These are phyloP conservation scores for Porcisia hertigi DNA, from an alignment of 208 protist genomes.

Conservation along the genomic window DNA sequence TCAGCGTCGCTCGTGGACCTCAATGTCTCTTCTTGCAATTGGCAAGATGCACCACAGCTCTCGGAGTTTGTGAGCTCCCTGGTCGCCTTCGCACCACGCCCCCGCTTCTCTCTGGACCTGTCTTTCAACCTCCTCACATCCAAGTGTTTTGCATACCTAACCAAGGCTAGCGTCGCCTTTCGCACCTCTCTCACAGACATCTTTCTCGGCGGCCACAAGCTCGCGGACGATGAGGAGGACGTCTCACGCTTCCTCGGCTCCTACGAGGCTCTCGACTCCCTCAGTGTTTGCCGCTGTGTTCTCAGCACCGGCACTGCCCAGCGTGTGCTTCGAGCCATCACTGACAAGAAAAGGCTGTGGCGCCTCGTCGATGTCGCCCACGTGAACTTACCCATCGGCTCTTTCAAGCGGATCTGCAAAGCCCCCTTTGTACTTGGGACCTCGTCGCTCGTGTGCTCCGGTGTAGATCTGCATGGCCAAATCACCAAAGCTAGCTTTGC, in stretches of 20 bases:
- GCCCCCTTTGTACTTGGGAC: slow-evolving; percentile 7
- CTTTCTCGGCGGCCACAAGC: slow-evolving; percentile 37
- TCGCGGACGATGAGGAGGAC: slow-evolving; percentile 24
- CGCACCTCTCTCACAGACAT: slow-evolving; percentile 27
- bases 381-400: slow-evolving; percentile 12
- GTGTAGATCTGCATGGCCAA: slow-evolving; percentile 25
- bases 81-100: slow-evolving; percentile 30
- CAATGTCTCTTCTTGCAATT: slow-evolving; percentile 48
- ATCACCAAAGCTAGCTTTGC: slow-evolving; percentile 34
- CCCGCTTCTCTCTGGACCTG: slow-evolving; percentile 45
- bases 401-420: slow-evolving; percentile 37
- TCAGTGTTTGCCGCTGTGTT: slow-evolving; percentile 31
- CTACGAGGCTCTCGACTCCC: slow-evolving; percentile 25
- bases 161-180: slow-evolving; percentile 20
- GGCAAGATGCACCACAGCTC: slow-evolving; percentile 39
- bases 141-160: slow-evolving; percentile 34
- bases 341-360: slow-evolving; percentile 33
- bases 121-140: slow-evolving; percentile 42
- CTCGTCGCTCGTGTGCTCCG: slow-evolving; percentile 28
- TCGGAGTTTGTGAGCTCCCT: slow-evolving; percentile 32
- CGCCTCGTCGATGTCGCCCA: slow-evolving; percentile 30
- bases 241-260: slow-evolving; percentile 31
- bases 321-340: slow-evolving; percentile 40
- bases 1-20: slow-evolving; percentile 29
- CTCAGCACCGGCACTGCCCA: slow-evolving; percentile 30